Evolutionary conservation across 257 asterid genomes (phyloP).

Genomic region (Nicotiana sylvestris): DNA sequence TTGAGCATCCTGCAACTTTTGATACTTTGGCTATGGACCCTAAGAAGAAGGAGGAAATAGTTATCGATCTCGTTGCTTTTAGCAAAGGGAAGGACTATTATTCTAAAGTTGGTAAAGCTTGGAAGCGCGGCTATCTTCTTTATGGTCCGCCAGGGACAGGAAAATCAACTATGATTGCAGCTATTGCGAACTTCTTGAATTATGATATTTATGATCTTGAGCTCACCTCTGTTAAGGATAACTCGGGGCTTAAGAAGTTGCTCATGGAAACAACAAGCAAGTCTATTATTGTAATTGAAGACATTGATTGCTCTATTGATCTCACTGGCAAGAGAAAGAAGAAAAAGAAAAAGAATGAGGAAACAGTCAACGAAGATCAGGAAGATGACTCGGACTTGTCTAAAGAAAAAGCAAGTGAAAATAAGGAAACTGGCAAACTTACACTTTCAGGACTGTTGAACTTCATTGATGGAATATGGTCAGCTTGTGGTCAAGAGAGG

Average conservation of each 20-base stretch:
- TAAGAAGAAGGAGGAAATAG: background rate
- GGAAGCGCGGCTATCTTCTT: conserved; percentile 4
- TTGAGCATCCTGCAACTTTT: background rate
- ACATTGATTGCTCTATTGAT: background rate
- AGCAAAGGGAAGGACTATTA: background rate
- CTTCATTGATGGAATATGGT: background rate
- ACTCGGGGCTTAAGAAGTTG: background rate
- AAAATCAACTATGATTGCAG: background rate
- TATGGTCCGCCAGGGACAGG: conserved; percentile 4
- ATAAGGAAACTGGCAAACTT: background rate
- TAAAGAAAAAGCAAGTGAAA: background rate
- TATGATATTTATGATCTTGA: conserved; percentile 13
- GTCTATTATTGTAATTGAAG: conserved; percentile 2
- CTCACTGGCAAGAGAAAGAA: background rate
- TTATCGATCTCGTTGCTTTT: background rate
- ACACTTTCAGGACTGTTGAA: conserved; percentile 7
- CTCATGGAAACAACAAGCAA: conserved; percentile 2
- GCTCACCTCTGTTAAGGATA: background rate
- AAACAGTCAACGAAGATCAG: background rate
- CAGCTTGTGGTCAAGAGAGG: conserved; percentile 6
- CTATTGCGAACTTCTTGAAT: background rate
- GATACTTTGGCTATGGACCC: conserved; percentile 1
- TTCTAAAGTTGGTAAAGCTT: background rate
- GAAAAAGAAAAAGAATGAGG: background rate
- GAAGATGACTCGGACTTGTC: background rate